A percentile compares a stretch with the other conserved stretches of the same genome.
These are phyloP conservation scores for Leishmania amazonensis DNA, from an alignment of 208 protist genomes.

Conservation along the genomic window DNA sequence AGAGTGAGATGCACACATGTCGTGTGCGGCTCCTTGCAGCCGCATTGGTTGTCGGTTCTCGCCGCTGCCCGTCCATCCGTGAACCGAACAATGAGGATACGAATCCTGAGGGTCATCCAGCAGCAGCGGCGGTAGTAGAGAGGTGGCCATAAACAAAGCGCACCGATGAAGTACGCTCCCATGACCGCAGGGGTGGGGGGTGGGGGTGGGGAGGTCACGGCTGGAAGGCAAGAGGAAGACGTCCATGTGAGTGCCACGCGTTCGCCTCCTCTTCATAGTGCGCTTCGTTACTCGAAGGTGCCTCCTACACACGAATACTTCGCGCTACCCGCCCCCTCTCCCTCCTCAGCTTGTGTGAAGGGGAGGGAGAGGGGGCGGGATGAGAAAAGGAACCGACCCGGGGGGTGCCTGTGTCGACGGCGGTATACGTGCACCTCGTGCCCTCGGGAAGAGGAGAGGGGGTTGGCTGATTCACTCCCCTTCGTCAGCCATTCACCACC, in stretches of 20 bases:
- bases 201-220: neutral
- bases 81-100: neutral
- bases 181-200: too few species aligned
- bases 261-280: neutral
- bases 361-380: neutral
- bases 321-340: neutral
- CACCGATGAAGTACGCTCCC: neutral
- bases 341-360: too few species aligned
- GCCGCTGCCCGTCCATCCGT: neutral
- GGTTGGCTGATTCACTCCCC: neutral
- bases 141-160: neutral
- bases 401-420: neutral
- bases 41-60: neutral
- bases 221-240: neutral
- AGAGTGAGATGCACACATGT: neutral
- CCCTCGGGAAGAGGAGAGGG: neutral
- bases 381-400: neutral
- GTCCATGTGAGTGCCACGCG: neutral
- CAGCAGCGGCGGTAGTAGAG: neutral
- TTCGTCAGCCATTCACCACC: neutral
- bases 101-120: neutral
- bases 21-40: neutral
- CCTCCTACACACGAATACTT: neutral
- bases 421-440: neutral
- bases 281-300: neutral